Conservation (phyloP, 2,329 filamentous ascomycete genomes). For the Xylaria sp. region DNA sequence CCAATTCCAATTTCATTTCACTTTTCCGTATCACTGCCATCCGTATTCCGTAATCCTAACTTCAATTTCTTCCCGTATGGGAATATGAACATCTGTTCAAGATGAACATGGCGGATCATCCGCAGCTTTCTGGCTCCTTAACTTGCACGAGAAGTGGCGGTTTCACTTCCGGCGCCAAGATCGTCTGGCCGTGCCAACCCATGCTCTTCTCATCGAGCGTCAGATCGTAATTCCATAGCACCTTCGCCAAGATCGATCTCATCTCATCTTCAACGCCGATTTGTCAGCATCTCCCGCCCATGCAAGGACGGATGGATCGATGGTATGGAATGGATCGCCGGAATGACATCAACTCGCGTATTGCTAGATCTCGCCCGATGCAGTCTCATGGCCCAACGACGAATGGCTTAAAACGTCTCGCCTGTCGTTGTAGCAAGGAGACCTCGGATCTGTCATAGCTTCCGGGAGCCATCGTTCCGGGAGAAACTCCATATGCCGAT, state of each 20-base stretch:
- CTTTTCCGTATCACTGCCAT: too few relatives aligned
- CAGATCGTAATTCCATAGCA: slow-evolving; percentile 29
- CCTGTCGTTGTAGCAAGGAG: slow-evolving; percentile 26
- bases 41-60: too few relatives aligned
- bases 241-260: slow-evolving; percentile 26
- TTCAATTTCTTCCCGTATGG: too few relatives aligned
- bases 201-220: slow-evolving; percentile 20
- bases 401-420: slow-evolving; percentile 26
- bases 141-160: slow-evolving; percentile 24
- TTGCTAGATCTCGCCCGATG: slow-evolving; percentile 25
- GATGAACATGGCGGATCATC: background rate
- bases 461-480: slow-evolving; percentile 28
- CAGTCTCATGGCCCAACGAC: slow-evolving; percentile 25
- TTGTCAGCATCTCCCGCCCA: background rate
- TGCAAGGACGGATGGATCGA: background rate
- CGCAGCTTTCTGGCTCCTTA: slow-evolving; percentile 6
- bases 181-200: slow-evolving; percentile 26
- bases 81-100: too few relatives aligned
- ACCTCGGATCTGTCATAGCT: slow-evolving; percentile 18
- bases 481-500: slow-evolving; percentile 23
- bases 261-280: slow-evolving; percentile 21
- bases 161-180: slow-evolving; percentile 27
- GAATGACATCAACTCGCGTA: slow-evolving; percentile 10
- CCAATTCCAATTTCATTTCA: too few relatives aligned
- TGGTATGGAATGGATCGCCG: too few relatives aligned